Evolutionary conservation across 768 basidiomycete genomes (phyloP).

Genomic region (Sistotremastrum niveocremeum): DNA sequence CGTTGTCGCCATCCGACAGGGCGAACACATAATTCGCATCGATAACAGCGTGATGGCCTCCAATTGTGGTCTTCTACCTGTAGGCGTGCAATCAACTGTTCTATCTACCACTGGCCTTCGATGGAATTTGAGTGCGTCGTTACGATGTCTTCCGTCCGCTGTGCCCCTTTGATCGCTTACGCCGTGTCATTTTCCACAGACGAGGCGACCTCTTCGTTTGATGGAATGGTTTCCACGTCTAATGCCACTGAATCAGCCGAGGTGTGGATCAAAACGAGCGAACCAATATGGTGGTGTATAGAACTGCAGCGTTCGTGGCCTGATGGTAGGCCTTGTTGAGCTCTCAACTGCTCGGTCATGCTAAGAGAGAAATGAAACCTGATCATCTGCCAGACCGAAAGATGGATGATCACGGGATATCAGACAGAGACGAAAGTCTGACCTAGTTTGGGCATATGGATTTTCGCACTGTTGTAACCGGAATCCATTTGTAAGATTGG

Average conservation of each 20-base stretch:
- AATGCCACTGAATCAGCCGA: constrained; percentile 56
- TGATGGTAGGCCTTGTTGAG: not conserved
- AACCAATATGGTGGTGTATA: constrained; percentile 83
- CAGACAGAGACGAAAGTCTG: no score
- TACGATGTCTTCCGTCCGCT: not conserved
- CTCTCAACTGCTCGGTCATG: no score
- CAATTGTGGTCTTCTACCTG: constrained; percentile 90
- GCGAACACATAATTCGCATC: constrained; percentile 66
- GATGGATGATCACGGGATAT: no score
- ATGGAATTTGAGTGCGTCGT: constrained; percentile 72
- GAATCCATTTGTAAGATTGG: no score
- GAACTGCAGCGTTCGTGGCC: constrained; percentile 33
- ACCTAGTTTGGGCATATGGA: no score
- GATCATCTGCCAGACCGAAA: no score
- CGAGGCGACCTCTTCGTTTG: constrained; percentile 59
- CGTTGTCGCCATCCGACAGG: constrained; percentile 31
- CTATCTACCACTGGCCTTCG: constrained; percentile 74
- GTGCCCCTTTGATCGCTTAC: not conserved
- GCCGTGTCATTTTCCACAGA: constrained; percentile 21
- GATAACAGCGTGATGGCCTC: constrained; percentile 64
- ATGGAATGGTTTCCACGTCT: constrained; percentile 81
- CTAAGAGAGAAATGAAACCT: no score
- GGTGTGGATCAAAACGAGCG: constrained; percentile 65
- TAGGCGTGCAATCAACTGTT: constrained; percentile 64
- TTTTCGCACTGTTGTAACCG: no score